Evolutionary conservation across 768 basidiomycete genomes (phyloP).

Genomic region (Coprinellus micaceus): DNA sequence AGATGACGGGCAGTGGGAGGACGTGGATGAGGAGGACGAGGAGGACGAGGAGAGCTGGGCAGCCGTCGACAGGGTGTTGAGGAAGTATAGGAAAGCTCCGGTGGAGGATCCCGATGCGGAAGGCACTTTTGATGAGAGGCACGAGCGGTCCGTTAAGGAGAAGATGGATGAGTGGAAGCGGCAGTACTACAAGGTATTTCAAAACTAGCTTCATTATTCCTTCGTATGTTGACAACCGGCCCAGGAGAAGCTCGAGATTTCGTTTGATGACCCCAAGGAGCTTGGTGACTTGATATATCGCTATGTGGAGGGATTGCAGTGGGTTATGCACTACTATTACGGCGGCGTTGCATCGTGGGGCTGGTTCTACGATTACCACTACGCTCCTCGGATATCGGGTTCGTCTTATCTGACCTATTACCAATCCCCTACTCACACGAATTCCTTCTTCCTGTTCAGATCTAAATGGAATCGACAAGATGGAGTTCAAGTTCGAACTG

Average conservation of each 20-base stretch:
- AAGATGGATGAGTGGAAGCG: conserved; percentile 95
- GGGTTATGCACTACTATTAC: conserved; percentile 99
- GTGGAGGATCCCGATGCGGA: conserved; percentile 68
- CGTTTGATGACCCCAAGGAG: conserved; percentile 62
- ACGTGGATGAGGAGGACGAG: conserved; percentile 49
- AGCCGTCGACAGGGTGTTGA: conserved; percentile 79
- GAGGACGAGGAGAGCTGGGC: conserved; percentile 68
- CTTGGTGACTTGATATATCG: conserved; percentile 70
- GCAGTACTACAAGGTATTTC: conserved; percentile 69
- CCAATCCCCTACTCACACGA: background rate
- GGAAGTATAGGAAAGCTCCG: conserved; percentile 85
- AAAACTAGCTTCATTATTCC: background rate
- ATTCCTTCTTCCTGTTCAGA: conserved; percentile 28
- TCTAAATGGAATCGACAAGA: conserved; percentile 67
- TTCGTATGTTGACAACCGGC: background rate
- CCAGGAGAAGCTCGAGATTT: conserved; percentile 85
- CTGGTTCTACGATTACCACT: conserved; percentile 99
- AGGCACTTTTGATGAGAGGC: conserved; percentile 73
- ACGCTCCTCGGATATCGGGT: conserved; percentile 96
- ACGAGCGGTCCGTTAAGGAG: conserved; percentile 67
- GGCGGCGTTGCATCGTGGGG: conserved; percentile 96
- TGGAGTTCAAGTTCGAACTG: conserved; percentile 83
- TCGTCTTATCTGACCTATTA: conserved; percentile 15
- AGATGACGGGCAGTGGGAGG: conserved; percentile 49
- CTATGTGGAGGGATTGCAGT: conserved; percentile 93